Evolutionary conservation across 805 yeast genomes (phyloP).

Genomic region (Pichia kluyveri): DNA sequence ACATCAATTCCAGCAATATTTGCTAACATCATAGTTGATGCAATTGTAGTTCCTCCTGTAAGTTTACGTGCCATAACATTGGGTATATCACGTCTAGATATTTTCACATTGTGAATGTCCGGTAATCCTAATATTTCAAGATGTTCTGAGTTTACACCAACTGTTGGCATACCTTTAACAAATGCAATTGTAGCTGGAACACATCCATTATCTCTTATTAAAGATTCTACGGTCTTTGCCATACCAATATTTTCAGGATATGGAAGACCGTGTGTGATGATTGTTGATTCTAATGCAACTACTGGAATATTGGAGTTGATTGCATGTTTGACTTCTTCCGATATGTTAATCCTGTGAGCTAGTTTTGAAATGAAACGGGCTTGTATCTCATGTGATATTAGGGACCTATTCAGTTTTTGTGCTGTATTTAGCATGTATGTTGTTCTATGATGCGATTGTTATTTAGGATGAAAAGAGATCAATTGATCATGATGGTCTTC

Average conservation of each 20-base stretch:
- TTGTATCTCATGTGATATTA: neutral
- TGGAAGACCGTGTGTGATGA: slow-evolving; percentile 85
- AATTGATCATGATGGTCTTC: too few relatives aligned
- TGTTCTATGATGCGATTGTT: too few relatives aligned
- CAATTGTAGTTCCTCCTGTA: slow-evolving; percentile 87
- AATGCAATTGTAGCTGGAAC: slow-evolving; percentile 84
- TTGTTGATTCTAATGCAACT: slow-evolving; percentile 80
- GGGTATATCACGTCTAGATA: slow-evolving; percentile 76
- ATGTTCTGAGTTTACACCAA: slow-evolving; percentile 49
- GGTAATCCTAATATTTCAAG: slow-evolving; percentile 40
- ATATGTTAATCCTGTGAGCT: slow-evolving; percentile 7
- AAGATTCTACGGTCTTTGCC: slow-evolving; percentile 60
- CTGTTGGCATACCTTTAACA: slow-evolving; percentile 58
- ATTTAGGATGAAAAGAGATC: too few relatives aligned
- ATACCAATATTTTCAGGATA: slow-evolving; percentile 65
- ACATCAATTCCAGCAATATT: slow-evolving; percentile 68
- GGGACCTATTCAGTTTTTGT: neutral
- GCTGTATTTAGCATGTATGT: neutral
- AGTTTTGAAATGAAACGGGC: neutral
- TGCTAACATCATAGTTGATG: slow-evolving; percentile 80
- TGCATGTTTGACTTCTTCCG: slow-evolving; percentile 54
- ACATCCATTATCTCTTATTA: slow-evolving; percentile 54
- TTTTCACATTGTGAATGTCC: slow-evolving; percentile 37
- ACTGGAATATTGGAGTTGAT: slow-evolving; percentile 50
- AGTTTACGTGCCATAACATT: slow-evolving; percentile 51